These are phyloP conservation scores for Verruconis gallopava DNA, from an alignment of 2,329 filamentous ascomycete genomes.

Conservation along the genomic window DNA sequence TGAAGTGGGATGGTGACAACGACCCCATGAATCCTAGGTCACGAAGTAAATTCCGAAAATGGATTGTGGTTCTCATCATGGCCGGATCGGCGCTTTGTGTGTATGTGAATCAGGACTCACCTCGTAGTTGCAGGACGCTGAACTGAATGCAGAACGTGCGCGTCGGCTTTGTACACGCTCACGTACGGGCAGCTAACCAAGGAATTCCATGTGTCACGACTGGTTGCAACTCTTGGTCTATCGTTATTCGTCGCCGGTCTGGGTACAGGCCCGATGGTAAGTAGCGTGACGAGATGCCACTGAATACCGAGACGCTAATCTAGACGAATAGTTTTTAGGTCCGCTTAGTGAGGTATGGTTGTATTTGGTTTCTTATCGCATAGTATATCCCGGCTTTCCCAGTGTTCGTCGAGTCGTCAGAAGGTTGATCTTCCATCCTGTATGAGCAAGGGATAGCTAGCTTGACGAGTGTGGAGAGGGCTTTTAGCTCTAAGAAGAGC, in stretches of 20 bases:
- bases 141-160: constrained; percentile 44
- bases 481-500: too few species aligned
- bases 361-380: too few species aligned
- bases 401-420: too few species aligned
- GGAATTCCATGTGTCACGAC: constrained; percentile 26
- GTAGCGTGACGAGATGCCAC: not conserved
- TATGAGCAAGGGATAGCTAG: too few species aligned
- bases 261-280: constrained; percentile 23
- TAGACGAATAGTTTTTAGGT: constrained; percentile 3
- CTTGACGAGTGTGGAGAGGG: too few species aligned
- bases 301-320: not conserved
- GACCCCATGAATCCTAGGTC: constrained; percentile 66
- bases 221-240: constrained; percentile 28
- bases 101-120: too few species aligned
- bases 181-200: constrained; percentile 54
- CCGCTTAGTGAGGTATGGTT: constrained; percentile 9
- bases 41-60: constrained; percentile 54
- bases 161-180: constrained; percentile 78
- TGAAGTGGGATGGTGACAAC: constrained; percentile 59
- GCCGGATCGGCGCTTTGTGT: constrained; percentile 66
- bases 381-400: too few species aligned
- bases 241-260: constrained; percentile 32
- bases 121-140: too few species aligned
- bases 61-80: constrained; percentile 67
- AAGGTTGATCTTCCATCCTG: too few species aligned